Conservation (phyloP, 768 basidiomycete species). For the Lepiota venenata region DNA sequence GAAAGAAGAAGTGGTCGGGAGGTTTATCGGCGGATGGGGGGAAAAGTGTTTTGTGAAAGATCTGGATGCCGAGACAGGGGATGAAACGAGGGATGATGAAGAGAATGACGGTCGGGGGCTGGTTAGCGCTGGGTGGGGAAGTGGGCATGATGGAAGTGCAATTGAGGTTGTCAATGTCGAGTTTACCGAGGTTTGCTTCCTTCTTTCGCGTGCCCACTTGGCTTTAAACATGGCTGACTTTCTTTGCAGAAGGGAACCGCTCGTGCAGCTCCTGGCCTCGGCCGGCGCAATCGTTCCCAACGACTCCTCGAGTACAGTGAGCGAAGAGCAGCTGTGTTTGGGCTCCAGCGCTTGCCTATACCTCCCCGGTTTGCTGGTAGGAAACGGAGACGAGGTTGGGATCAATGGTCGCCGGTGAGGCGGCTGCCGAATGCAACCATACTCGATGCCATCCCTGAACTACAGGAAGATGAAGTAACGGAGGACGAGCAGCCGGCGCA, state of each 20-base stretch:
- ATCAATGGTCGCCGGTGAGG: slow-evolving; percentile 30
- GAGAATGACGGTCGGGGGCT: slow-evolving; percentile 60
- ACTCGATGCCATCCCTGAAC: slow-evolving; percentile 37
- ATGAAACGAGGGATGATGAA: slow-evolving; percentile 22
- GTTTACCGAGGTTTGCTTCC: slow-evolving; percentile 56
- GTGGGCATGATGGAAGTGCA: slow-evolving; percentile 73
- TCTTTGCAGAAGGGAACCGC: slow-evolving; percentile 46
- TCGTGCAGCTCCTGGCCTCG: slow-evolving; percentile 46
- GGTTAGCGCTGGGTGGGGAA: slow-evolving; percentile 75
- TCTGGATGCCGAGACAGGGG: slow-evolving; percentile 25
- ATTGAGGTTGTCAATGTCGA: slow-evolving; percentile 66
- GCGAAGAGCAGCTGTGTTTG: slow-evolving; percentile 50
- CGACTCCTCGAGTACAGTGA: slow-evolving; percentile 65
- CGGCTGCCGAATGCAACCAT: slow-evolving; percentile 36
- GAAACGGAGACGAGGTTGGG: slow-evolving; percentile 34
- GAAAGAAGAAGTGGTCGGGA: slow-evolving; percentile 41
- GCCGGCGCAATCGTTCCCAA: slow-evolving; percentile 61
- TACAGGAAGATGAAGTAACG: slow-evolving; percentile 27
- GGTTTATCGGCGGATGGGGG: slow-evolving; percentile 45
- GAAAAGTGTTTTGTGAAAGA: slow-evolving; percentile 31
- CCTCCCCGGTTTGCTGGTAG: slow-evolving; percentile 35
- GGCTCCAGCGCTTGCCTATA: slow-evolving; percentile 20
- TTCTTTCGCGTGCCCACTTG: slow-evolving; percentile 5
- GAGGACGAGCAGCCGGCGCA: slow-evolving; percentile 18
- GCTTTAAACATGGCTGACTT: not conserved